Evolutionary conservation across 164 flowering plant genomes (phyloP).

Genomic region (Taxillus chinensis): DNA sequence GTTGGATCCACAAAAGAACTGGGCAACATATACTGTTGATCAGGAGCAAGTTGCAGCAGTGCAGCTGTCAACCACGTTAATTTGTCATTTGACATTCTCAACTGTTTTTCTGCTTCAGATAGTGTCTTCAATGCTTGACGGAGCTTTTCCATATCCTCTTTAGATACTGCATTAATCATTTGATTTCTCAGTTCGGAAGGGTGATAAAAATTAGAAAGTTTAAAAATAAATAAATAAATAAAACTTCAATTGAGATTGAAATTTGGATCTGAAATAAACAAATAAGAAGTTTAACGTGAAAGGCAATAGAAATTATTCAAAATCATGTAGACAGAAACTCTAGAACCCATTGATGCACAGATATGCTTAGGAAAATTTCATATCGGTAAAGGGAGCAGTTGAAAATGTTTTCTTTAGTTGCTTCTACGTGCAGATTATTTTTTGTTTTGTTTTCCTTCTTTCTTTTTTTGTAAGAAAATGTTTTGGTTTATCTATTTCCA

Average conservation of each 20-base stretch:
- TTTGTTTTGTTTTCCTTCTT: too few relatives aligned
- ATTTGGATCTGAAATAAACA: not conserved
- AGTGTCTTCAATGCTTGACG: constrained; percentile 89
- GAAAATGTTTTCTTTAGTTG: too few relatives aligned
- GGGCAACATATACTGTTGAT: constrained; percentile 80
- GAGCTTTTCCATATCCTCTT: constrained; percentile 90
- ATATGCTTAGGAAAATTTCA: too few relatives aligned
- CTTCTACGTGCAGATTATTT: too few relatives aligned
- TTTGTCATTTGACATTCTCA: constrained; percentile 84
- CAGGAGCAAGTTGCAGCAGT: constrained; percentile 96
- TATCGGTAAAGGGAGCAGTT: too few relatives aligned
- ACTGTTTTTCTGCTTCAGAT: constrained; percentile 95
- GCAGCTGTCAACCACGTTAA: constrained; percentile 97
- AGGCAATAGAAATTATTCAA: too few relatives aligned
- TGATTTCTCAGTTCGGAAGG: too few relatives aligned
- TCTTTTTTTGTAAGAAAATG: too few relatives aligned
- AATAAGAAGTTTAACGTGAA: too few relatives aligned
- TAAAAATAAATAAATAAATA: not conserved
- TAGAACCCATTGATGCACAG: too few relatives aligned
- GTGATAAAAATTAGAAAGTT: not conserved
- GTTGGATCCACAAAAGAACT: constrained; percentile 68
- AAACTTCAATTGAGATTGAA: not conserved
- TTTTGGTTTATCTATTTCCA: too few relatives aligned
- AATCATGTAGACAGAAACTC: too few relatives aligned
- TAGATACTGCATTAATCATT: constrained; percentile 49